Percentiles rank a stretch among this genome's conserved stretches.
Evolutionary conservation across 257 asterid genomes (phyloP).

Genomic region (Solanum ahanhuiri): DNA sequence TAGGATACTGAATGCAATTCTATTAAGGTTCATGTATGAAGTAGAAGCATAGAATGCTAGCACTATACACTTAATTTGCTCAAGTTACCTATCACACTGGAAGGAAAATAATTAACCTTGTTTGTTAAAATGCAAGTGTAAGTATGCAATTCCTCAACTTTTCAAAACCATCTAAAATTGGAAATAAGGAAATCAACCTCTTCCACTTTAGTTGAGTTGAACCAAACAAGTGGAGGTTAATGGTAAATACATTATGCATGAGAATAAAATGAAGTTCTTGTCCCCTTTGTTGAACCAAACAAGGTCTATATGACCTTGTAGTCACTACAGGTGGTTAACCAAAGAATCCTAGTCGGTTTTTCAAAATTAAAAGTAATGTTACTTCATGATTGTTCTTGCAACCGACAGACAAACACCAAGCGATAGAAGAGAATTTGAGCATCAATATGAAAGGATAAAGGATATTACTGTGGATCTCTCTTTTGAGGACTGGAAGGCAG

Average conservation of each 20-base stretch:
- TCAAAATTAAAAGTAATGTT: not conserved
- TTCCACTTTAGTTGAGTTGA: not conserved
- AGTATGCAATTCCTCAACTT: not conserved
- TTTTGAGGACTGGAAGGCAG: constrained; percentile 88
- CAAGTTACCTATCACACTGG: not conserved
- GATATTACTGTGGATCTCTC: constrained; percentile 75
- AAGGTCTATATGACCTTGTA: not conserved
- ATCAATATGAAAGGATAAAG: not conserved
- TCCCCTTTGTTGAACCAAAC: not conserved
- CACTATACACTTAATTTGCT: not conserved
- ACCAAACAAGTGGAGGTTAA: not conserved
- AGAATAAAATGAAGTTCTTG: not conserved
- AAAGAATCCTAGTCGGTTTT: not conserved
- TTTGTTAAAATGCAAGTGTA: not conserved
- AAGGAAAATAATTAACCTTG: not conserved
- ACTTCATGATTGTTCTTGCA: not conserved
- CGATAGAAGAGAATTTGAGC: not conserved
- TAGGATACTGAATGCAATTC: not conserved
- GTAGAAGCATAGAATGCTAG: not conserved
- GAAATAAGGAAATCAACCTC: not conserved
- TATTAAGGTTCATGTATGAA: not conserved
- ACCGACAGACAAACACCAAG: not conserved
- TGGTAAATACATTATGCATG: not conserved
- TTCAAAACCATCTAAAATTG: not conserved
- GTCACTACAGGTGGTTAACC: not conserved